These are phyloP conservation scores for Actinomortierella ambigua DNA, from an alignment of 371 early-diverging fungal genomes.

Conservation along the genomic window DNA sequence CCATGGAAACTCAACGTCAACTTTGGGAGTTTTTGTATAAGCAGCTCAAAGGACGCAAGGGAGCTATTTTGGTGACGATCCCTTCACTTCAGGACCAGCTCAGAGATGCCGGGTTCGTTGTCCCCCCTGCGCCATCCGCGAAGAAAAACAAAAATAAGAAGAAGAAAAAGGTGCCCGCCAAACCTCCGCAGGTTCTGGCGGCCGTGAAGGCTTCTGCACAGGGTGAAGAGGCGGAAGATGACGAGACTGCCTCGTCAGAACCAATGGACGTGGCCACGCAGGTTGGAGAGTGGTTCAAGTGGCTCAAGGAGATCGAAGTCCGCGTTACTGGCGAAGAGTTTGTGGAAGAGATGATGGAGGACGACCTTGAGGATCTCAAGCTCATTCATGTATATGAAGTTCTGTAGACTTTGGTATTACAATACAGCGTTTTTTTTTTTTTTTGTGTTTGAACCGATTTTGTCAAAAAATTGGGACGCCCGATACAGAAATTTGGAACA, in stretches of 20 bases:
- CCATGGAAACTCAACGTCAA: constrained; percentile 54
- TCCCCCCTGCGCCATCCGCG: background rate
- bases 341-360: constrained; percentile 45
- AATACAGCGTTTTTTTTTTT: too few species aligned
- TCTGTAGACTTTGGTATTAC: constrained; percentile 33
- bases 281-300: constrained; percentile 32
- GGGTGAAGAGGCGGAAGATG: too few species aligned
- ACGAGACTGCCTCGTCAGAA: too few species aligned
- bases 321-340: constrained; percentile 39
- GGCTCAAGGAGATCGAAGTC: constrained; percentile 38
- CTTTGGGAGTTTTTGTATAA: constrained; percentile 64
- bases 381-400: constrained; percentile 68
- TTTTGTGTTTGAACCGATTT: too few species aligned
- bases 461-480: too few species aligned
- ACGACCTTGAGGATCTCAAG: constrained; percentile 63
- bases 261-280: constrained; percentile 41
- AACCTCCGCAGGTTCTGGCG: constrained; percentile 30
- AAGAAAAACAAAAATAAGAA: constrained; percentile 33
- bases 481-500: too few species aligned
- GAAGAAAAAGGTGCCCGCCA: constrained; percentile 43
- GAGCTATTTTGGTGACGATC: constrained; percentile 57
- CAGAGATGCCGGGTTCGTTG: constrained; percentile 49
- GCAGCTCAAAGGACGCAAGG: constrained; percentile 54
- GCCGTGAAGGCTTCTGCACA: constrained; percentile 1
- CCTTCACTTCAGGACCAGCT: constrained; percentile 68